Evolutionary conservation across 2,329 filamentous ascomycete genomes (phyloP).

Genomic region (Fusarium setosum): DNA sequence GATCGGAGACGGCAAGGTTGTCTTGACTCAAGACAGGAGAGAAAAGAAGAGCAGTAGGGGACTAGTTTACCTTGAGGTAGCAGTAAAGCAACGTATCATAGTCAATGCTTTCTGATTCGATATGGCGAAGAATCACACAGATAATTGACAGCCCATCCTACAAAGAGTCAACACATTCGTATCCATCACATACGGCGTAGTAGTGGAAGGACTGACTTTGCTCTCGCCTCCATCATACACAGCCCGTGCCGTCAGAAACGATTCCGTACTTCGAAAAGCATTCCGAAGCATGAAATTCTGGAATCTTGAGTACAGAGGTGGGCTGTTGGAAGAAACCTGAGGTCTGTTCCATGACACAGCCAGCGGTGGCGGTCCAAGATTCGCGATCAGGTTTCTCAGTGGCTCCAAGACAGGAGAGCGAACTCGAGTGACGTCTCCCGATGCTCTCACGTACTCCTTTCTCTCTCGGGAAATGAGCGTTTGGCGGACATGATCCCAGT

Average conservation of each 20-base stretch:
- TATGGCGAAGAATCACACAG: constrained; percentile 75
- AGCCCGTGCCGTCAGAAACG: constrained; percentile 71
- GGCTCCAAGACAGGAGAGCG: constrained; percentile 70
- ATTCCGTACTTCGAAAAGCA: constrained; percentile 73
- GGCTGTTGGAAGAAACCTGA: constrained; percentile 71
- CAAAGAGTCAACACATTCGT: constrained; percentile 18
- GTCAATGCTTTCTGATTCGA: constrained; percentile 73
- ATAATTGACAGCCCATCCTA: constrained; percentile 76
- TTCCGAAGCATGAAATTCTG: constrained; percentile 80
- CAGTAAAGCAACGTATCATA: constrained; percentile 75
- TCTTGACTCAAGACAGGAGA: neutral
- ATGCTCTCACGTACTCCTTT: constrained; percentile 65
- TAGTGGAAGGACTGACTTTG: constrained; percentile 59
- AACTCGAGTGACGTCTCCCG: constrained; percentile 62
- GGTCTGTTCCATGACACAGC: constrained; percentile 78
- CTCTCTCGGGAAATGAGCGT: constrained; percentile 70
- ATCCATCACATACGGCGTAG: neutral
- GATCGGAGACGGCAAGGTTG: too few relatives aligned
- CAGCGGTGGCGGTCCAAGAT: constrained; percentile 74
- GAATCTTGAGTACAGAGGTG: constrained; percentile 74
- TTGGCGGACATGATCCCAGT: constrained; percentile 77
- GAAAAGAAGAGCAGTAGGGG: neutral
- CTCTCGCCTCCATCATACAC: constrained; percentile 79
- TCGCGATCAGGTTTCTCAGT: constrained; percentile 71
- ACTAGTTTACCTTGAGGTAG: constrained; percentile 68